Evolutionary conservation across 495 filamentous ascomycete genomes (phyloP), one percentile per base, ranked within the genome.

Genomic region (Cercophora sp.): DNA sequence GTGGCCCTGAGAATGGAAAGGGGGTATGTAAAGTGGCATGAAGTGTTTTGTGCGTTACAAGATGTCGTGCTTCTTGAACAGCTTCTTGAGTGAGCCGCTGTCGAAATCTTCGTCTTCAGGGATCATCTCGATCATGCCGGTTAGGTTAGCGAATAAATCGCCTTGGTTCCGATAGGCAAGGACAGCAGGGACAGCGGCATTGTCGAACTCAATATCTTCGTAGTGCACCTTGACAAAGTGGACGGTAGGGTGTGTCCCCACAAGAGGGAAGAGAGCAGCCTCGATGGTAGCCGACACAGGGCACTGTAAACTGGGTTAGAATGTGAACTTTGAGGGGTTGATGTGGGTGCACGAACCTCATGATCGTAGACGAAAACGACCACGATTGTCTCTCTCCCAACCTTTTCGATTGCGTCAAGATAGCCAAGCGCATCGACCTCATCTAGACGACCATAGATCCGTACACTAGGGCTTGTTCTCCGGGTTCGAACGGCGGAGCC

Each of bases 361-460:
- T 89, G 84, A 64, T 97, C 90, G 68, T 91, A 96, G 51, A 98
- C 88, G 65, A 88, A 90, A 18, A 98, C 93, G 2, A 96, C 88
- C n/a, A 97, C 91, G 9, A 89, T 77, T 0, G 88, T 90, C 40
- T 91, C 90, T 16, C 83, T 68, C 32, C 81, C 75, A 4, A 91
- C 87, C 67, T 87, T 90, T 74, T 98, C 93, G 61, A 97, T 86
- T 44, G 93, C 94, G 71, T 97, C 91, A 44, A 98, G 79, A 59
- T 94, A 98, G 18, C 91, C 93, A 39, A 81, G 74, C 2, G 89
- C 93, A 74, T 98, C 93, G 11, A 98, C 93, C 22, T 78, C 79
- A 44, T 91, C 84, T 42, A 98, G 71, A 6, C 75, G 77, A 8
- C 93, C 93, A 61, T 84, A 97, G 54, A 82, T 74, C 54, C 86